A percentile compares a stretch with the other conserved stretches of the same genome.
Evolutionary conservation across 176 grass and related monocot species (phyloP).

Genomic region (Rhynchospora breviuscula): DNA sequence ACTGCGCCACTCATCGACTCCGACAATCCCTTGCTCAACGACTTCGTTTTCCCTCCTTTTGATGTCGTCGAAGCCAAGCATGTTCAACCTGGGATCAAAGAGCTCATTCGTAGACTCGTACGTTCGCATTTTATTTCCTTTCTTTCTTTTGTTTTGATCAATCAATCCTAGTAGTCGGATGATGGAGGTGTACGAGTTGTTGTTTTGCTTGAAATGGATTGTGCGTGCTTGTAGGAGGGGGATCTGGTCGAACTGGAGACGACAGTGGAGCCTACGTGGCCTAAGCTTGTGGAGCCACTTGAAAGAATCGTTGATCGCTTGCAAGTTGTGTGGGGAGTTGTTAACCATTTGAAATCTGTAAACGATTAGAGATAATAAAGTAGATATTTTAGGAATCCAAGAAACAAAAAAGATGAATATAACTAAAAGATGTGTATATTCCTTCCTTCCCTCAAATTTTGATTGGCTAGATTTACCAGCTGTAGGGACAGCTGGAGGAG

Average conservation of each 20-base stretch:
- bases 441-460: too few species aligned
- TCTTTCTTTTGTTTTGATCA: background rate
- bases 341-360: constrained; percentile 81
- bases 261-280: constrained; percentile 64
- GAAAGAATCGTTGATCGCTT: constrained; percentile 72
- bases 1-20: constrained; percentile 10
- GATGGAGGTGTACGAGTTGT: background rate
- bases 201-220: background rate
- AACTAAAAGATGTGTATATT: too few species aligned
- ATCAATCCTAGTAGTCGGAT: too few species aligned
- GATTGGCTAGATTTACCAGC: too few species aligned
- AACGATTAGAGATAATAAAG: too few species aligned
- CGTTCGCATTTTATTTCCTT: background rate
- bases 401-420: too few species aligned
- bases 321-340: constrained; percentile 64
- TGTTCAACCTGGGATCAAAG: constrained; percentile 62
- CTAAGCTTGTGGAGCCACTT: constrained; percentile 69
- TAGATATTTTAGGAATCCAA: too few species aligned
- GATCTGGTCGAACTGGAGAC: constrained; percentile 71
- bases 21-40: constrained; percentile 46
- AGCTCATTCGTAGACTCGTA: constrained; percentile 57
- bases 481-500: too few species aligned
- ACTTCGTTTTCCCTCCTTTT: constrained; percentile 74
- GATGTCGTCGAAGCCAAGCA: constrained; percentile 50
- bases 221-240: constrained; percentile 29